A percentile compares a stretch with the other conserved stretches of the same genome.
These are phyloP conservation scores for Brettanomyces sp. DNA, from an alignment of 805 yeast genomes.

Conservation along the genomic window DNA sequence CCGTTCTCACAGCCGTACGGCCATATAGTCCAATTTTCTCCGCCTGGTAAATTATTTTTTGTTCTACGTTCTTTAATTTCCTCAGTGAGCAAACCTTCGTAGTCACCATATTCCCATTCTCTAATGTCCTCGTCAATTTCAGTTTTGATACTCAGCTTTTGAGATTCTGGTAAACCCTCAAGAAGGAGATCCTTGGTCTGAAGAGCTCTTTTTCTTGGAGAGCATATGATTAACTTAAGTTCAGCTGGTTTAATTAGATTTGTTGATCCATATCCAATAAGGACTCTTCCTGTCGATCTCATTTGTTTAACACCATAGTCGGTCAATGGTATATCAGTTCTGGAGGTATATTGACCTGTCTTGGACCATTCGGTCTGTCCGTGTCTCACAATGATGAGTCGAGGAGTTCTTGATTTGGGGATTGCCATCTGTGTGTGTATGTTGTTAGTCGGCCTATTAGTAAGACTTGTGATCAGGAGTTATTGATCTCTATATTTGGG, in stretches of 20 bases:
- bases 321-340: slow-evolving; percentile 75
- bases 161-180: slow-evolving; percentile 35
- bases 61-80: slow-evolving; percentile 57
- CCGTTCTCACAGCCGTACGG: slow-evolving; percentile 90
- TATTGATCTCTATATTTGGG: too few species aligned
- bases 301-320: slow-evolving; percentile 71
- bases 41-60: slow-evolving; percentile 42
- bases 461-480: too few species aligned
- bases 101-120: slow-evolving; percentile 97
- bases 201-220: slow-evolving; percentile 76
- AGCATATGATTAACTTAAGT: slow-evolving; percentile 57
- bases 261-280: slow-evolving; percentile 47
- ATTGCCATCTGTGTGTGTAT: neutral
- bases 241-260: slow-evolving; percentile 53
- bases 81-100: slow-evolving; percentile 71
- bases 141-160: slow-evolving; percentile 32
- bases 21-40: slow-evolving; percentile 70
- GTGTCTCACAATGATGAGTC: slow-evolving; percentile 67
- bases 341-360: slow-evolving; percentile 84
- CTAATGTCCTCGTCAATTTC: slow-evolving; percentile 60
- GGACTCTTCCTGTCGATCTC: slow-evolving; percentile 57
- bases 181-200: slow-evolving; percentile 63
- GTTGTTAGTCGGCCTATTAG: too few species aligned
- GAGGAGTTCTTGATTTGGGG: slow-evolving; percentile 36
- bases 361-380: slow-evolving; percentile 96